These are phyloP conservation scores for Vicia sativa DNA, from an alignment of 306 rosid genomes.

Conservation along the genomic window DNA sequence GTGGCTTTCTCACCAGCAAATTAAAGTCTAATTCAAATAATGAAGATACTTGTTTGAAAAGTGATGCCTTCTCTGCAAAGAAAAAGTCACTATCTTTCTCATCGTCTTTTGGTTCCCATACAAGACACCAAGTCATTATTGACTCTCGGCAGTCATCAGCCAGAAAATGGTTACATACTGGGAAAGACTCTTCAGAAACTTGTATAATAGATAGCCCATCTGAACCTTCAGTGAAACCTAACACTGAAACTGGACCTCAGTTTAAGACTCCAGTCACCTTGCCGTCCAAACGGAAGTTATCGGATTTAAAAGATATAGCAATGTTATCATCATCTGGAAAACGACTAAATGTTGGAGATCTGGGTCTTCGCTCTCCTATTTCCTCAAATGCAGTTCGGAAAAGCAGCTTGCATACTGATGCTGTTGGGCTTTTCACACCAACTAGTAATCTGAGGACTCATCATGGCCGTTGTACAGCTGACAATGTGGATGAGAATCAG, in stretches of 20 bases:
- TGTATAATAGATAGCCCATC: constrained; percentile 50
- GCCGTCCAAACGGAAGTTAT: constrained; percentile 73
- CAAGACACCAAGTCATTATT: constrained; percentile 50
- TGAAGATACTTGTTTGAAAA: constrained; percentile 62
- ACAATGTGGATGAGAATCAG: constrained; percentile 68
- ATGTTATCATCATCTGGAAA: constrained; percentile 61
- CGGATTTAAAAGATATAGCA: constrained; percentile 72
- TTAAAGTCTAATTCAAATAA: constrained; percentile 53
- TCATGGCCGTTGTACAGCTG: constrained; percentile 56
- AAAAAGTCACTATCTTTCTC: constrained; percentile 76
- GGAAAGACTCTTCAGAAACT: constrained; percentile 58
- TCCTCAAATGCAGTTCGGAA: constrained; percentile 60
- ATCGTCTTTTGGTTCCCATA: constrained; percentile 63
- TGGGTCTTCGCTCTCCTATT: constrained; percentile 77
- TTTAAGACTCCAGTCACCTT: constrained; percentile 68
- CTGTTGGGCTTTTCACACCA: constrained; percentile 65
- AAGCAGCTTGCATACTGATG: constrained; percentile 55
- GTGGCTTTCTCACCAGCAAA: constrained; percentile 75
- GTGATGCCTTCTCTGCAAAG: constrained; percentile 56
- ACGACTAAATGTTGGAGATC: constrained; percentile 69
- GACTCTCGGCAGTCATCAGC: constrained; percentile 53
- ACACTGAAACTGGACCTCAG: constrained; percentile 65
- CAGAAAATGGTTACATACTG: constrained; percentile 48
- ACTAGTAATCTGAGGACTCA: constrained; percentile 56
- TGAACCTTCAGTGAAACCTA: constrained; percentile 49